Evolutionary conservation across 2,329 filamentous ascomycete species (phyloP), one percentile per base, ranked within the genome.

Genomic region (Fragosphaeria purpurea): DNA sequence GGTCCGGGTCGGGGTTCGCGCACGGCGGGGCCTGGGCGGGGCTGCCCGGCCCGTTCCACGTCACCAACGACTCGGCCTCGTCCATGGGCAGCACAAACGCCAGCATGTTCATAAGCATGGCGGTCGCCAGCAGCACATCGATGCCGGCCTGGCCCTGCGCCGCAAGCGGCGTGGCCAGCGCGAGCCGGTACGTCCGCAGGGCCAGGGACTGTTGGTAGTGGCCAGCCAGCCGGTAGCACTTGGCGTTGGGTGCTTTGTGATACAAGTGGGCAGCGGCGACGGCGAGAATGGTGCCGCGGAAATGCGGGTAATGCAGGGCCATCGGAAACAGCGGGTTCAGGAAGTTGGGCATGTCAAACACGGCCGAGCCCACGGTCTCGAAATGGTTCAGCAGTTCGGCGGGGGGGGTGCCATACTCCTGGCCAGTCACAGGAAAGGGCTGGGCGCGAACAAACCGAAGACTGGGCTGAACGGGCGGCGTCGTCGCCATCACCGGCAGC

Each of bases 51-150:
- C 46, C 44, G 40, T 48, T 35, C 50, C 50, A 48, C 7, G 44
- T 48, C 22, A 46, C 44, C 31, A 33, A 35, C 9, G 37, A 7
- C 38, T 55, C 55, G 30, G 44, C 45, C 12, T 53, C 50, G 22
- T 59, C 57, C 2, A 49, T 30, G 5, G 58, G 58, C 47, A 61
- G 47, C 10, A 53, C 47, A 44, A 60, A 59, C 37, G 57, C 35
- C 33, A 61, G 50, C 52, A 57, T 50, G 54, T 59, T 61, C 44
- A 59, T 54, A 22, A 59, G 47, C 54, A 58, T 56, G 42, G 57
- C 56, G 2, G 57, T 58, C 38, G 58, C 46, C 32, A 61, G 47
- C 41, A 61, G 51, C 7, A 52, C 53, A 30, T 58, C 57, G 40
- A 56, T 51, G 33, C 56, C 58, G 5, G 44, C 30, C 46, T 58